These are phyloP conservation scores for Eucommia ulmoides DNA, from an alignment of 257 asterid species.

Conservation along the genomic window DNA sequence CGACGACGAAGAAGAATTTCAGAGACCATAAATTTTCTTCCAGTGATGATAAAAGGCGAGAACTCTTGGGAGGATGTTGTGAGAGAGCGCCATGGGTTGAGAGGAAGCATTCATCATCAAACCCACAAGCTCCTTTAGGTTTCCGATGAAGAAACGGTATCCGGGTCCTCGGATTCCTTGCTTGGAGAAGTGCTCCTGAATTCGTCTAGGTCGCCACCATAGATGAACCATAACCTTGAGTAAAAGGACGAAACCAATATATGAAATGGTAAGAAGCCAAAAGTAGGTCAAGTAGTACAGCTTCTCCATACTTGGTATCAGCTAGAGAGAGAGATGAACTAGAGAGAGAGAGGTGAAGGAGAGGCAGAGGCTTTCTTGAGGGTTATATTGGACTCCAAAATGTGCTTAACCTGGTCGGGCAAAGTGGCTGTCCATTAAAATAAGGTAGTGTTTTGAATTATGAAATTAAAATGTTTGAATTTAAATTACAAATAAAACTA, in stretches of 20 bases:
- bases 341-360: neutral
- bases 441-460: neutral
- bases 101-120: constrained; percentile 45
- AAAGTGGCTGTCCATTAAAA: neutral
- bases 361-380: neutral
- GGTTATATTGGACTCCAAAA: neutral
- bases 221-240: constrained; percentile 31
- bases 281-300: constrained; percentile 24
- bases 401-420: too few relatives aligned
- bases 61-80: constrained; percentile 84
- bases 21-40: constrained; percentile 78
- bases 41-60: constrained; percentile 88
- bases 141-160: constrained; percentile 61
- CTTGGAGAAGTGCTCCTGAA: constrained; percentile 38
- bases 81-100: constrained; percentile 56
- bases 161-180: constrained; percentile 82
- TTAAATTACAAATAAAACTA: neutral
- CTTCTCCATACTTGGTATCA: constrained; percentile 14
- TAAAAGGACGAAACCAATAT: constrained; percentile 18
- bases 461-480: neutral
- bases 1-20: neutral
- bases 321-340: constrained; percentile 4
- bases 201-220: constrained; percentile 72
- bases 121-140: constrained; percentile 61
- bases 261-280: constrained; percentile 31